phyloP scores from a whole-genome alignment of 2,329 filamentous ascomycete species.

The Teratosphaeriaceae sp. region DNA sequence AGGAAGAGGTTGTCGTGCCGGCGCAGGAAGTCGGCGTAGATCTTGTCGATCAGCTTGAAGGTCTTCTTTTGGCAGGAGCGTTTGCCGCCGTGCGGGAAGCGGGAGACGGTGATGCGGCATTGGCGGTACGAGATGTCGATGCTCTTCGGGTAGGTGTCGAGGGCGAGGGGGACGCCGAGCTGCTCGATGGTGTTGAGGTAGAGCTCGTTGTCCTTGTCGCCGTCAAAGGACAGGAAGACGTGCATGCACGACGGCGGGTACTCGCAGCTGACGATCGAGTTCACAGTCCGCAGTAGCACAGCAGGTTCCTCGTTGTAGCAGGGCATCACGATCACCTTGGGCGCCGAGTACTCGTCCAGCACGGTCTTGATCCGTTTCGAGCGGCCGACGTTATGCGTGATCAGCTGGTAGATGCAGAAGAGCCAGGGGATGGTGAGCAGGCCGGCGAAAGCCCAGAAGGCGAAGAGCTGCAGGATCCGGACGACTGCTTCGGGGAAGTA shows the following conservation, averaged over 20 bases:
- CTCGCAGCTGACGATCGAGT: conserved; percentile 89
- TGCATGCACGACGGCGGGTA: conserved; percentile 90
- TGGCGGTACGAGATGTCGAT: conserved; percentile 83
- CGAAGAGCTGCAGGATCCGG: conserved; percentile 78
- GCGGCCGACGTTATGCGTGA: conserved; percentile 78
- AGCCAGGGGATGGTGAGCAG: conserved; percentile 86
- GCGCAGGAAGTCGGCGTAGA: conserved; percentile 81
- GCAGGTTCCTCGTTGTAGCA: conserved; percentile 90
- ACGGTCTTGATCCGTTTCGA: conserved; percentile 75
- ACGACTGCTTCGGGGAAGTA: conserved; percentile 68
- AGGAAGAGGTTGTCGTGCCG: conserved; percentile 90
- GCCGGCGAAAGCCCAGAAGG: conserved; percentile 85
- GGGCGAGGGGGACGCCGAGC: conserved; percentile 70
- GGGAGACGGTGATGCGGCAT: conserved; percentile 80
- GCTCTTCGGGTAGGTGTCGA: conserved; percentile 75
- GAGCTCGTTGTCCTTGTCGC: conserved; percentile 78
- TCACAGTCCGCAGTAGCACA: conserved; percentile 74
- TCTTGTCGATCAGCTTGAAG: conserved; percentile 86
- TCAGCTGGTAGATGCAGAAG: conserved; percentile 85
- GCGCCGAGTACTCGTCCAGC: conserved; percentile 76
- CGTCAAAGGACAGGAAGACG: conserved; percentile 92
- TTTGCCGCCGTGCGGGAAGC: conserved; percentile 91
- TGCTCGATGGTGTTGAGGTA: conserved; percentile 81
- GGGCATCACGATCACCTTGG: conserved; percentile 95
- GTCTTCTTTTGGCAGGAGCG: conserved; percentile 89